Percentiles rank a stretch among this genome's conserved stretches.
phyloP scores from a whole-genome alignment of 192 early-diverging fungal genomes.

The Nowakowskiella sp. region DNA sequence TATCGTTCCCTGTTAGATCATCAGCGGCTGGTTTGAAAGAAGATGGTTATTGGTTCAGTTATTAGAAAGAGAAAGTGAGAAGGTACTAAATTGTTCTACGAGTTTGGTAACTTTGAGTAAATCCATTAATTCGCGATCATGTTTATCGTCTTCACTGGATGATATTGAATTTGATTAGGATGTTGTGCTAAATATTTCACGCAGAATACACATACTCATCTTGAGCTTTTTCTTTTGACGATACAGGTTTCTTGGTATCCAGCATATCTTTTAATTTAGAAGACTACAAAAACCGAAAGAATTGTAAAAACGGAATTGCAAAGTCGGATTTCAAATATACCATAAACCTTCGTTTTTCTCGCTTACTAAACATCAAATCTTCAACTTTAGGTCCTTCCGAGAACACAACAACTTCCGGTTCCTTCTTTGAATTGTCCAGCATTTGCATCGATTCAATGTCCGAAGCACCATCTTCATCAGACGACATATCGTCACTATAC shows the following conservation, averaged over 20 bases:
- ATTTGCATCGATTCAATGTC: background rate
- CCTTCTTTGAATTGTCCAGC: background rate
- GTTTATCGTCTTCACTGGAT: conserved; percentile 30
- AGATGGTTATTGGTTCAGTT: background rate
- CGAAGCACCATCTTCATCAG: background rate
- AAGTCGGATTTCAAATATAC: background rate
- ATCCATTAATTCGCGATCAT: conserved; percentile 42
- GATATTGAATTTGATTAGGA: background rate
- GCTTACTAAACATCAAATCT: background rate
- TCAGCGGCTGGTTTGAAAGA: conserved; percentile 13
- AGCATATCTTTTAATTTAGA: background rate
- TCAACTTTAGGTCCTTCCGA: background rate
- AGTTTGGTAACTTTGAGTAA: conserved; percentile 34
- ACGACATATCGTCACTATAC: background rate
- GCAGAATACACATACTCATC: background rate
- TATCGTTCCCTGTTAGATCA: conserved; percentile 35
- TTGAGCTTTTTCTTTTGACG: background rate
- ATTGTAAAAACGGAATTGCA: background rate
- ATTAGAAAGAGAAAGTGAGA: conserved; percentile 6
- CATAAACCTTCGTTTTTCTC: background rate
- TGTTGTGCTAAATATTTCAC: background rate
- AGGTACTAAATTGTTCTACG: conserved; percentile 37
- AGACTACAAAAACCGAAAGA: background rate
- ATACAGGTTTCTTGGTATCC: background rate
- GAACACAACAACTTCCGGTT: conserved; percentile 1